phyloP scores from a whole-genome alignment of 2,329 filamentous ascomycete species.

The Emergomyces pasteurianus region DNA sequence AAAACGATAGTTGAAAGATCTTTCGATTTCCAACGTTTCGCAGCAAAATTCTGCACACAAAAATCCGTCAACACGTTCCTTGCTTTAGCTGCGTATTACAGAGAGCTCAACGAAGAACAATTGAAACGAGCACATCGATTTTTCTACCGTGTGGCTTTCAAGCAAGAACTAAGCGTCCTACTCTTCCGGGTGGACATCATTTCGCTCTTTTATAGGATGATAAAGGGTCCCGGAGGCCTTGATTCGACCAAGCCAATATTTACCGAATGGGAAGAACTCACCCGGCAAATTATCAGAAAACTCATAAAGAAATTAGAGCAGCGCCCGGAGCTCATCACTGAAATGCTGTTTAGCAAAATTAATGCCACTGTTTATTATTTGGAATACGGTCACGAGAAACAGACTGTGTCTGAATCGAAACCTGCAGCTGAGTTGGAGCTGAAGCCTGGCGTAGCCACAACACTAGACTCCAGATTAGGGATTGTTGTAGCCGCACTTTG shows the following conservation, averaged over 20 bases:
- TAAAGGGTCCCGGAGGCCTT: constrained; percentile 73
- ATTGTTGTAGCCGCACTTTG: constrained; percentile 70
- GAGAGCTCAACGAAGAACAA: constrained; percentile 65
- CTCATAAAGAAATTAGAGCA: constrained; percentile 77
- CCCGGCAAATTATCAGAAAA: constrained; percentile 69
- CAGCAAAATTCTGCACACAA: constrained; percentile 69
- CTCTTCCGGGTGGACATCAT: constrained; percentile 87
- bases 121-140: constrained; percentile 87
- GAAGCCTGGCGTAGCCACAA: constrained; percentile 52
- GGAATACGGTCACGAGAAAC: constrained; percentile 80
- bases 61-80: constrained; percentile 82
- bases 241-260: constrained; percentile 55
- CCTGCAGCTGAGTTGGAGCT: constrained; percentile 76
- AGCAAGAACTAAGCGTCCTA: constrained; percentile 80
- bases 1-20: constrained; percentile 68
- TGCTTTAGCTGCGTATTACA: constrained; percentile 65
- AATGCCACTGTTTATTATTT: constrained; percentile 72
- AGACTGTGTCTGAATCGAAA: constrained; percentile 53
- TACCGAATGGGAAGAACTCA: constrained; percentile 84
- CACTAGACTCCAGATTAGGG: constrained; percentile 57
- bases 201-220: constrained; percentile 75
- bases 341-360: constrained; percentile 92
- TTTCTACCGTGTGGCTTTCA: constrained; percentile 89
- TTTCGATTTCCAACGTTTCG: constrained; percentile 83
- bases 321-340: constrained; percentile 71